Percentiles rank a stretch among this genome's conserved stretches.
These are phyloP conservation scores for Umbilicus rupestris DNA, from an alignment of 164 flowering plant species.

Conservation along the genomic window DNA sequence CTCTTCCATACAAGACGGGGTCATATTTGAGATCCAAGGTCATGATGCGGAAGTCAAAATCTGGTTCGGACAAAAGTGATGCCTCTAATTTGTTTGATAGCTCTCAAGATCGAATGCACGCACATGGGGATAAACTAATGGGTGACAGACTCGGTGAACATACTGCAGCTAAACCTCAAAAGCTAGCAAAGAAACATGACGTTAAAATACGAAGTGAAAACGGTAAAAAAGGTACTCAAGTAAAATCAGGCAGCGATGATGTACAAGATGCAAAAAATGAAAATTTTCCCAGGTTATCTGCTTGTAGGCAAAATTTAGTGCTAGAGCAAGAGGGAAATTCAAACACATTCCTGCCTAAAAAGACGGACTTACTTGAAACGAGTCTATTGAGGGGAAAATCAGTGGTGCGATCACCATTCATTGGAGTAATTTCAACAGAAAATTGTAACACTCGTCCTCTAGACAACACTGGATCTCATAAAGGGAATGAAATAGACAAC, in stretches of 20 bases:
- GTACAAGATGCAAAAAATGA: constrained; percentile 25
- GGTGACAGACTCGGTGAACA: constrained; percentile 29
- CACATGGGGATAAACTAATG: constrained; percentile 26
- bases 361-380: constrained; percentile 25
- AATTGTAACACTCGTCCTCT: constrained; percentile 28
- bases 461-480: constrained; percentile 15
- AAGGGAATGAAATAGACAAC: constrained; percentile 22
- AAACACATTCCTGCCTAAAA: constrained; percentile 22
- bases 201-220: constrained; percentile 29
- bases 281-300: constrained; percentile 13
- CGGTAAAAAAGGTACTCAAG: constrained; percentile 23
- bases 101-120: constrained; percentile 21
- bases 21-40: constrained; percentile 46
- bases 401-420: neutral
- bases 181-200: constrained; percentile 23
- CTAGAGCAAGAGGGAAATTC: constrained; percentile 33
- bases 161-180: constrained; percentile 22
- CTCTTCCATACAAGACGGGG: constrained; percentile 37
- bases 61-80: constrained; percentile 26
- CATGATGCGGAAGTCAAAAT: constrained; percentile 25
- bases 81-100: constrained; percentile 24
- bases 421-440: constrained; percentile 12
- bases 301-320: constrained; percentile 19
- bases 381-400: constrained; percentile 29
- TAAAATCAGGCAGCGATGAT: constrained; percentile 22